phyloP scores from a whole-genome alignment of 768 basidiomycete species.

The Exsudoporus frostii region DNA sequence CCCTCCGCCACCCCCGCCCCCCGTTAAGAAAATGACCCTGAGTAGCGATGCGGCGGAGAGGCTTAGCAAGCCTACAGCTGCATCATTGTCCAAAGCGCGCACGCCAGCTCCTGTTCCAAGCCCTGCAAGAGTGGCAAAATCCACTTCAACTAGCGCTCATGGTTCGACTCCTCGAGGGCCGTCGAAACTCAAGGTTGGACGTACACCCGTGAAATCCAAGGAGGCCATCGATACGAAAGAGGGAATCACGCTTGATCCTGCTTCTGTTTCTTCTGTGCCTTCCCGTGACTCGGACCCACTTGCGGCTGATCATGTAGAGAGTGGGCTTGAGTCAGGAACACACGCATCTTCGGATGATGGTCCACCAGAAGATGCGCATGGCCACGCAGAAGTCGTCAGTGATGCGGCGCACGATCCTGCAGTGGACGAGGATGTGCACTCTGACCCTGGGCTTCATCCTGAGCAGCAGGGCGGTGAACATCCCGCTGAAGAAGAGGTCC shows the following conservation, averaged over 20 bases:
- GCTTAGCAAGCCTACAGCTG: conserved; percentile 80
- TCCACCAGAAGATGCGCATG: conserved; percentile 21
- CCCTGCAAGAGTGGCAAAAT: conserved; percentile 28
- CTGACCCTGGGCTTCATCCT: conserved; percentile 9
- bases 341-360: conserved; percentile 9
- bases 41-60: conserved; percentile 58
- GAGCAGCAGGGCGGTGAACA: conserved; percentile 10
- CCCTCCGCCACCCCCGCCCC: conserved; percentile 42
- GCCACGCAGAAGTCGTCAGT: conserved; percentile 12
- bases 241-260: conserved; percentile 13
- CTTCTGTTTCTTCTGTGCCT: conserved; percentile 26
- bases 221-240: conserved; percentile 19
- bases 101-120: conserved; percentile 20
- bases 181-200: conserved; percentile 28
- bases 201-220: conserved; percentile 24
- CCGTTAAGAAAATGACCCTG: conserved; percentile 53
- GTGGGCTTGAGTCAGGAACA: conserved; percentile 23
- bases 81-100: conserved; percentile 64
- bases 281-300: conserved; percentile 18
- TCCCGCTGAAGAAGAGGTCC: conserved; percentile 6
- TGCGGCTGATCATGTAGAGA: conserved; percentile 22
- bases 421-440: conserved; percentile 3
- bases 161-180: conserved; percentile 26
- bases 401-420: conserved; percentile 9
- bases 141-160: conserved; percentile 30